A percentile compares a stretch with the other conserved stretches of the same genome.
phyloP scores from a whole-genome alignment of 2,329 filamentous ascomycete species.

The Emydomyces testavorans region DNA sequence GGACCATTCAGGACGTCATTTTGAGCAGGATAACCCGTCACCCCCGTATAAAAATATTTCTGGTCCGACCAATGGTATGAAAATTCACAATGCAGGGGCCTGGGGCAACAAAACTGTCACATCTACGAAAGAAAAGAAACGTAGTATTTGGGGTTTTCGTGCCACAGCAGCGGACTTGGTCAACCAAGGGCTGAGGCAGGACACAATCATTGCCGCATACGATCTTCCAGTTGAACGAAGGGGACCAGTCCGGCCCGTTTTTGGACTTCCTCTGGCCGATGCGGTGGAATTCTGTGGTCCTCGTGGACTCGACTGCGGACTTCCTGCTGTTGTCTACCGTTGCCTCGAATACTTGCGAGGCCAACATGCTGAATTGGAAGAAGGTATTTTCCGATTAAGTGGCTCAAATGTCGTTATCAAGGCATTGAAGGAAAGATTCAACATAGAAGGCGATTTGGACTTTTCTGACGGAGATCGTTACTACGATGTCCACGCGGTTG shows the following conservation, averaged over 20 bases:
- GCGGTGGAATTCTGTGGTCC: conserved; percentile 74
- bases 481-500: conserved; percentile 92
- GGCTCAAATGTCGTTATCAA: conserved; percentile 96
- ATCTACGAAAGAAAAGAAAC: conserved; percentile 68
- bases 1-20: conserved; percentile 19
- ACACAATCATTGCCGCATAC: conserved; percentile 27
- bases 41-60: conserved; percentile 54
- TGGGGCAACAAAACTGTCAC: conserved; percentile 64
- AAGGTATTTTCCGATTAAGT: conserved; percentile 92
- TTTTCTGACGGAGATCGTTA: conserved; percentile 67
- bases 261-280: conserved; percentile 74
- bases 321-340: conserved; percentile 88
- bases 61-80: conserved; percentile 67
- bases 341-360: conserved; percentile 85
- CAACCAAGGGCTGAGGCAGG: conserved; percentile 24
- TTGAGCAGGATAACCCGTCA: conserved; percentile 24
- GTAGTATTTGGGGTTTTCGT: conserved; percentile 53
- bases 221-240: conserved; percentile 38
- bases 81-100: conserved; percentile 68
- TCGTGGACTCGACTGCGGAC: conserved; percentile 50
- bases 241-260: conserved; percentile 57
- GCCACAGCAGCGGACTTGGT: conserved; percentile 55
- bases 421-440: conserved; percentile 81
- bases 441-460: conserved; percentile 82
- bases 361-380: conserved; percentile 70